Evolutionary conservation across 1,284 basidiomycete species (phyloP), one percentile per base, ranked within the genome.

Genomic region (Ustilago shanxiensis): DNA sequence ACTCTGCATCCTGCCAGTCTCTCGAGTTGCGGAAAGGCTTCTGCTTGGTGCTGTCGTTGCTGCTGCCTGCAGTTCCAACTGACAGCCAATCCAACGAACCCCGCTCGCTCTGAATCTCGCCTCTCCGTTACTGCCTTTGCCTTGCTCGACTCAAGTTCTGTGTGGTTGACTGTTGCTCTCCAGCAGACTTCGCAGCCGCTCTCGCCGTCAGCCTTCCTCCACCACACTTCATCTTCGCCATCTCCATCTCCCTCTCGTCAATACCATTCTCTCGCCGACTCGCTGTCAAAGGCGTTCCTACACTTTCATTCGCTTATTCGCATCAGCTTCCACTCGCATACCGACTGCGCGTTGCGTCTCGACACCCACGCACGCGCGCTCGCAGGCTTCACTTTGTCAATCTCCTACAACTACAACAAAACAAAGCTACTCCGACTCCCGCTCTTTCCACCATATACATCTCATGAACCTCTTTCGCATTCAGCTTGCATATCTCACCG

Each of bases 321-420:
- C 29, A 45, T 16, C 24, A 14, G 31, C 58, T 60, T 41, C 24
- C 16, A 9, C 24, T 39, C 26, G 18, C 29, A 35, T 20, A 20
- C 16, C 28, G 28, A 31, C 35, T 41, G 45, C 64, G 64, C 64
- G 64, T 66, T 51, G 64, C 65, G 45, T 56, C 29, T 60, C 28
- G 14, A 49, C 58, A n/a, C 29, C 49, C 20, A 49, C 41, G 22
- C 54, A 51, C 59, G 39, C 49, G 59, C 58, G 50, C 50, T 41
- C 56, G 56, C 41, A 33, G 24, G 50, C 44, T 39, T 33, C 44
- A 39, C 52, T 49, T 64, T 14, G 41, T n/a, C 31, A 33, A 9
- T 14, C 14, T 59, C 39, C 14, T 28, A 3, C 54, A 24, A 35
- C 51, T 53, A 53, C 57, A 24, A 39, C 44, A 35, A 16, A 31